Percentiles rank a stretch among this genome's conserved stretches.
These are phyloP conservation scores for Tetrapyrgos nigripes DNA, from an alignment of 1,284 basidiomycete species.

Conservation along the genomic window DNA sequence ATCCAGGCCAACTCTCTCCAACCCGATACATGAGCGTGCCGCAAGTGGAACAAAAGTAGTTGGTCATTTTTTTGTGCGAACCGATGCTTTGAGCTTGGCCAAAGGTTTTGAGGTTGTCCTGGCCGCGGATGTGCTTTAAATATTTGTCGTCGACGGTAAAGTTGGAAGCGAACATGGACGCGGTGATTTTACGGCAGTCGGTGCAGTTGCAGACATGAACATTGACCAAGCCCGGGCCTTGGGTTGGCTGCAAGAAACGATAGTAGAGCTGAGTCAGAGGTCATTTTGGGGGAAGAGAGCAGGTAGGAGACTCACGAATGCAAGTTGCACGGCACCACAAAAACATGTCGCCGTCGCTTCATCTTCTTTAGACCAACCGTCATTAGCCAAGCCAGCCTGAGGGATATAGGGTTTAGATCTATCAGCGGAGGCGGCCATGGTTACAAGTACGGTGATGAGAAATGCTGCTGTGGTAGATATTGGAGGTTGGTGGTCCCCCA, in stretches of 20 bases:
- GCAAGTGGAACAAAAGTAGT: constrained; percentile 24
- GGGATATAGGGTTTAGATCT: constrained; percentile 13
- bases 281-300: too few species aligned
- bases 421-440: too few species aligned
- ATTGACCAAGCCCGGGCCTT: constrained; percentile 19
- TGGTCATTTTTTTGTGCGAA: constrained; percentile 15
- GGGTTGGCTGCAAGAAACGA: constrained; percentile 18
- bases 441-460: too few species aligned
- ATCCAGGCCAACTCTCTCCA: constrained; percentile 4
- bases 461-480: too few species aligned
- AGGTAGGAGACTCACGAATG: constrained; percentile 20
- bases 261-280: too few species aligned
- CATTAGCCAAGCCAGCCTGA: constrained; percentile 14
- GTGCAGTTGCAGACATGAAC: constrained; percentile 25
- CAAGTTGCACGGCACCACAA: constrained; percentile 23
- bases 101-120: constrained; percentile 19
- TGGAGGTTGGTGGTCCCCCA: too few species aligned
- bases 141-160: constrained; percentile 20
- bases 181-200: constrained; percentile 27
- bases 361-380: constrained; percentile 23
- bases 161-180: constrained; percentile 27
- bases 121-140: constrained; percentile 21
- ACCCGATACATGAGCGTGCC: constrained; percentile 25
- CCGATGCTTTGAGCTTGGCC: constrained; percentile 9
- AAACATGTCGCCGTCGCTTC: constrained; percentile 26